phyloP scores from a whole-genome alignment of 805 yeast species.

The Candida ponderosae region DNA sequence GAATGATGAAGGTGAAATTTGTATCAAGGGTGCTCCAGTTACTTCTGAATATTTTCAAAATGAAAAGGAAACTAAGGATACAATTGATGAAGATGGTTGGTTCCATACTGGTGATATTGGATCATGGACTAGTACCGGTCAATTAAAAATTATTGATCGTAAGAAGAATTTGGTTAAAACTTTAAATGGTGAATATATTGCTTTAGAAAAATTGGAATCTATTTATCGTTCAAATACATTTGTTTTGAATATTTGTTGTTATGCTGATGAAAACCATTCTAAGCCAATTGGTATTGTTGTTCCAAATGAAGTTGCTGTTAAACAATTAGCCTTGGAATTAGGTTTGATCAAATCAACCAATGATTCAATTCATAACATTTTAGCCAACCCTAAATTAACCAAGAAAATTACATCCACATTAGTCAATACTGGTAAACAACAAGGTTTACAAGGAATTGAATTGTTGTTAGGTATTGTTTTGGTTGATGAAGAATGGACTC shows the following conservation, averaged over 20 bases:
- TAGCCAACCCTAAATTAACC: constrained; percentile 49
- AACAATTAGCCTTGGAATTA: constrained; percentile 49
- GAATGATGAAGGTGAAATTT: constrained; percentile 89
- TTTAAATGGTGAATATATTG: constrained; percentile 94
- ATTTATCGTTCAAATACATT: constrained; percentile 75
- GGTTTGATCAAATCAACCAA: constrained; percentile 37
- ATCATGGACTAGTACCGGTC: constrained; percentile 81
- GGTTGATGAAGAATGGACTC: constrained; percentile 94
- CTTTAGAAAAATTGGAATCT: constrained; percentile 89
- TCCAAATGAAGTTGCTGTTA: constrained; percentile 65
- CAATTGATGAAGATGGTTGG: constrained; percentile 78
- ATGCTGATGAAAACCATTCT: constrained; percentile 81
- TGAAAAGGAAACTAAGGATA: constrained; percentile 67
- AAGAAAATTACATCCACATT: constrained; percentile 50
- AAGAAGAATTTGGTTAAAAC: constrained; percentile 95
- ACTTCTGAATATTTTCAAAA: constrained; percentile 76
- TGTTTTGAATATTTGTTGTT: constrained; percentile 81
- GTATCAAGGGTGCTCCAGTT: constrained; percentile 69
- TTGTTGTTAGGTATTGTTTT: constrained; percentile 71
- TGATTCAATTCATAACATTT: constrained; percentile 40
- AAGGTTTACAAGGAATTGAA: constrained; percentile 83
- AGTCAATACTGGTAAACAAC: constrained; percentile 66
- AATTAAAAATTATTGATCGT: constrained; percentile 81
- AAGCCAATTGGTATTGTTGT: constrained; percentile 90
- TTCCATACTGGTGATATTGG: constrained; percentile 96